Conservation (phyloP, 768 basidiomycete species). For the Steccherinum ochraceum region DNA sequence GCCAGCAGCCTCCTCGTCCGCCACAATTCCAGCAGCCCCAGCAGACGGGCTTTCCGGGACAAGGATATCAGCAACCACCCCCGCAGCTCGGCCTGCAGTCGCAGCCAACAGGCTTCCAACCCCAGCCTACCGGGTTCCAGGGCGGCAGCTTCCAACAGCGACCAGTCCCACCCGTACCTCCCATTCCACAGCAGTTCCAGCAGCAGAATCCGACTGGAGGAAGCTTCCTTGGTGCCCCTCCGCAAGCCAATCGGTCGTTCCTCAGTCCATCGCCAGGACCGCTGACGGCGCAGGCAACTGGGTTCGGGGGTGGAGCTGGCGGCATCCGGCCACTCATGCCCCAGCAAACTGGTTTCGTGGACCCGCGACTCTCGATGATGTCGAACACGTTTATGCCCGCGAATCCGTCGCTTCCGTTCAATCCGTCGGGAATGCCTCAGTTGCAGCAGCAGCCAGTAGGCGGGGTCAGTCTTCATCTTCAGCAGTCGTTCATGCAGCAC, state of each 20-base stretch:
- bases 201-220: constrained; percentile 30
- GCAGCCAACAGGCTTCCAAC: constrained; percentile 50
- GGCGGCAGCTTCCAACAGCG: constrained; percentile 27
- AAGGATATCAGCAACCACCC: constrained; percentile 43
- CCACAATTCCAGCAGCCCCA: constrained; percentile 38
- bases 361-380: constrained; percentile 86
- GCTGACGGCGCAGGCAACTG: constrained; percentile 49
- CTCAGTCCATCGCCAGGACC: constrained; percentile 49
- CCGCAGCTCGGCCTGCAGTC: constrained; percentile 32
- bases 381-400: constrained; percentile 88
- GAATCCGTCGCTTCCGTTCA: constrained; percentile 54
- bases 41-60: constrained; percentile 47
- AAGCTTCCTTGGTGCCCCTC: constrained; percentile 37
- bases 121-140: constrained; percentile 28
- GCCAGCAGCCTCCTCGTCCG: constrained; percentile 19
- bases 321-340: constrained; percentile 46
- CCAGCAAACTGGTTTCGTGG: constrained; percentile 74
- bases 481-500: constrained; percentile 85
- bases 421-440: constrained; percentile 55
- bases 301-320: constrained; percentile 41
- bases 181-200: constrained; percentile 57
- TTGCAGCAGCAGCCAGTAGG: constrained; percentile 56
- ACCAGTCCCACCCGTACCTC: constrained; percentile 51
- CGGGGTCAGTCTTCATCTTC: constrained; percentile 56
- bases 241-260: constrained; percentile 37